Evolutionary conservation across 2,329 filamentous ascomycete genomes (phyloP).

Genomic region (Monosporascus sp.): DNA sequence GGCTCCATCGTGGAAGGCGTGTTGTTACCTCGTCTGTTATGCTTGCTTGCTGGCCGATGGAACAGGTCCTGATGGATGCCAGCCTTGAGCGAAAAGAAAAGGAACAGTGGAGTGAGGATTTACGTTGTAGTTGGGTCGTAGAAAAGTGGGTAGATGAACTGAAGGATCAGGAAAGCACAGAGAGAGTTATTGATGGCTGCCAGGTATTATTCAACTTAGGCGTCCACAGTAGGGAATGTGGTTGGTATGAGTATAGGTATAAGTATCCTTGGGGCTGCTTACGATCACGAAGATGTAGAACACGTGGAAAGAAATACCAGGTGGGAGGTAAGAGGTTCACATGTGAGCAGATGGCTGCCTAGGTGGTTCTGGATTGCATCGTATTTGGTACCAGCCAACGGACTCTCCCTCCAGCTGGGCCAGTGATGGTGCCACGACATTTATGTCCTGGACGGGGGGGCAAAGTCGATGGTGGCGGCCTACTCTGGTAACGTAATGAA

Average conservation of each 20-base stretch:
- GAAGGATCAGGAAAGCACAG: too few relatives aligned
- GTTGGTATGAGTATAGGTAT: background rate
- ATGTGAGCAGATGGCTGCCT: background rate
- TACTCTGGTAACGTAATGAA: background rate
- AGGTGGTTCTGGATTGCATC: background rate
- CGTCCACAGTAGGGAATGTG: background rate
- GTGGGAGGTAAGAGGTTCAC: too few relatives aligned
- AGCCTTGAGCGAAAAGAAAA: too few relatives aligned
- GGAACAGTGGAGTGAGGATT: too few relatives aligned
- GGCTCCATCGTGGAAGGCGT: slow-evolving; percentile 17
- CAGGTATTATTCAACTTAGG: too few relatives aligned
- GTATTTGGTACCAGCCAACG: background rate
- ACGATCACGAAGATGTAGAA: too few relatives aligned
- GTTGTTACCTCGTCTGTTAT: background rate
- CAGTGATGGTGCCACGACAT: background rate
- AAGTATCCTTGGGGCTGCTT: background rate
- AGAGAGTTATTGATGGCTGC: too few relatives aligned
- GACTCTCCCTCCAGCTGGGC: background rate
- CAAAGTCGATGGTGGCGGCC: background rate
- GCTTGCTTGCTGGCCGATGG: background rate
- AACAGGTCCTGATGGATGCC: background rate
- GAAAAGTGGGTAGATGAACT: too few relatives aligned
- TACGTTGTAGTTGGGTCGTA: too few relatives aligned
- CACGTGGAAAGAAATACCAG: too few relatives aligned
- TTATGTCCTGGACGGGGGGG: background rate